These are phyloP conservation scores for Mallotus nudiflorus DNA, from an alignment of 345 rosid genomes.

Conservation along the genomic window DNA sequence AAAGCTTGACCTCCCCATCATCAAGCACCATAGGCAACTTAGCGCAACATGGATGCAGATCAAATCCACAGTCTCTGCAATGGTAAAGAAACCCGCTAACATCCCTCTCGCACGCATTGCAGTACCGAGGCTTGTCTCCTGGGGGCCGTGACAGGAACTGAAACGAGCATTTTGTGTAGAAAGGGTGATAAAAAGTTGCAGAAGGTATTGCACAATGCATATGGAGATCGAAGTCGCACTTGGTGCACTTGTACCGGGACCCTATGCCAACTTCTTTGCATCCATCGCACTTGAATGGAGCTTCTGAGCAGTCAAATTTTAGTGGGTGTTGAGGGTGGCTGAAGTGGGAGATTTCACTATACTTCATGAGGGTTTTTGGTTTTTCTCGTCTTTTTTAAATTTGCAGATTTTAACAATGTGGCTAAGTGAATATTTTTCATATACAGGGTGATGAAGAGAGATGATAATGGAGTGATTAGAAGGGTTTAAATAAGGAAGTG, in stretches of 20 bases:
- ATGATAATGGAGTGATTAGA: not conserved
- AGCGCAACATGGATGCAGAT: constrained; percentile 96
- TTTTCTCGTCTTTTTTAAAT: no score
- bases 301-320: constrained; percentile 55
- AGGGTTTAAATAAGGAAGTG: not conserved
- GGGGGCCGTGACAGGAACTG: constrained; percentile 66
- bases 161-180: constrained; percentile 87
- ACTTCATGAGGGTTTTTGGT: constrained; percentile 52
- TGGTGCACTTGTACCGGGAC: constrained; percentile 62
- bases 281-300: constrained; percentile 90
- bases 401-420: constrained; percentile 7
- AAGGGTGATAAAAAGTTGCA: constrained; percentile 55
- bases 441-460: not conserved
- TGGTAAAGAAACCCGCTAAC: constrained; percentile 77
- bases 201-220: constrained; percentile 70
- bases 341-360: constrained; percentile 65
- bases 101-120: constrained; percentile 86
- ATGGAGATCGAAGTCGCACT: constrained; percentile 83
- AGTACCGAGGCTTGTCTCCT: constrained; percentile 53
- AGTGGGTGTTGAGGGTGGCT: constrained; percentile 80
- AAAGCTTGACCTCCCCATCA: constrained; percentile 72
- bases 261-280: constrained; percentile 96
- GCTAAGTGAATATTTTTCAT: constrained; percentile 6
- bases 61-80: constrained; percentile 77
- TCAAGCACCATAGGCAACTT: constrained; percentile 77